These are phyloP conservation scores for Fusarium luffae DNA, from an alignment of 2,329 filamentous ascomycete species.

Conservation along the genomic window DNA sequence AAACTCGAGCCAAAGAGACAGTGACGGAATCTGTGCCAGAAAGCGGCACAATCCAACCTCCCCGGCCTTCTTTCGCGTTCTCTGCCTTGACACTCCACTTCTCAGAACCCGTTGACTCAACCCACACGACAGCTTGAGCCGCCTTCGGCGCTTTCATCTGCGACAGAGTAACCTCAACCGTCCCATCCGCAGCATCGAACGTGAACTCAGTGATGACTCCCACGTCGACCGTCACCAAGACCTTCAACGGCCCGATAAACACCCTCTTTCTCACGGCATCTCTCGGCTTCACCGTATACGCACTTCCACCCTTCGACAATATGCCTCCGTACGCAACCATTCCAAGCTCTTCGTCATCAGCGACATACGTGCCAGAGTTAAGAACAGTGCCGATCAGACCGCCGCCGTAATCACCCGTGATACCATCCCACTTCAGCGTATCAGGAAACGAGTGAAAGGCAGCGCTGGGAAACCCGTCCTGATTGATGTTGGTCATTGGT, in stretches of 20 bases:
- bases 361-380: conserved; percentile 62
- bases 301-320: conserved; percentile 41
- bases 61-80: conserved; percentile 16
- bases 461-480: conserved; percentile 64
- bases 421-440: conserved; percentile 65
- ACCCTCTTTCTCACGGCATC: conserved; percentile 61
- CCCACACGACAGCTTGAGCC: conserved; percentile 49
- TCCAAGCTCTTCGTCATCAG: conserved; percentile 57
- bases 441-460: conserved; percentile 69
- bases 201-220: conserved; percentile 55
- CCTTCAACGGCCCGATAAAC: conserved; percentile 59
- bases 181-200: conserved; percentile 40
- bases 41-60: conserved; percentile 37
- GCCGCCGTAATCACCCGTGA: conserved; percentile 67
- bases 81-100: conserved; percentile 20
- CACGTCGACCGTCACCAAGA: conserved; percentile 56
- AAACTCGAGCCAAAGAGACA: background rate
- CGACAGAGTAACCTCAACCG: conserved; percentile 43
- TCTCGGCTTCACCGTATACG: conserved; percentile 53
- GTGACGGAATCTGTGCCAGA: background rate
- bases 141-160: conserved; percentile 48
- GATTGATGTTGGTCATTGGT: conserved; percentile 65
- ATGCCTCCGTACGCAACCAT: conserved; percentile 63
- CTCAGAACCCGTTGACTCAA: conserved; percentile 45
- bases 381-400: conserved; percentile 64